These are phyloP conservation scores for Aurinia saxatilis DNA, from an alignment of 345 rosid species.

Conservation along the genomic window DNA sequence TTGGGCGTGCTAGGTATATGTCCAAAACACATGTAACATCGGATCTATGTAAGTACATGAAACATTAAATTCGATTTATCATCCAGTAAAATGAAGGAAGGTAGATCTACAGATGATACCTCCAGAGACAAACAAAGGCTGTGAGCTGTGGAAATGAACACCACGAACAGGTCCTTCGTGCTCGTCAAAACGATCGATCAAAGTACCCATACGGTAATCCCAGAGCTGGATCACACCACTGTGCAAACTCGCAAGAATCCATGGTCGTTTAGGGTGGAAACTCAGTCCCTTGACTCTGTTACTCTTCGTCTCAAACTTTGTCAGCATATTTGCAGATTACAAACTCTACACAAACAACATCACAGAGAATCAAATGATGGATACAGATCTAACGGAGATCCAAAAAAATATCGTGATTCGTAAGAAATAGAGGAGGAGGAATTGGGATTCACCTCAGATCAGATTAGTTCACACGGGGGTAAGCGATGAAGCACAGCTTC, in stretches of 20 bases:
- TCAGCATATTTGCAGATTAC: slow-evolving; percentile 57
- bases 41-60: too few species aligned
- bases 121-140: slow-evolving; percentile 93
- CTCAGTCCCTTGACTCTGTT: slow-evolving; percentile 95
- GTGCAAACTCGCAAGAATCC: slow-evolving; percentile 98
- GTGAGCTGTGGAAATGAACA: slow-evolving; percentile 89
- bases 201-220: slow-evolving; percentile 98
- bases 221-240: slow-evolving; percentile 99
- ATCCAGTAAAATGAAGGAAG: too few species aligned
- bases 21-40: not conserved
- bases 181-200: slow-evolving; percentile 90
- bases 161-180: slow-evolving; percentile 99
- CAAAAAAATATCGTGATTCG: not conserved
- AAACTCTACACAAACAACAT: slow-evolving; percentile 23
- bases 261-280: slow-evolving; percentile 92
- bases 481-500: too few species aligned
- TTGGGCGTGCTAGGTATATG: too few species aligned
- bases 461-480: too few species aligned
- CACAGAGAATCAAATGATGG: slow-evolving; percentile 9
- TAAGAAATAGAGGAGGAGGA: too few species aligned
- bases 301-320: slow-evolving; percentile 98
- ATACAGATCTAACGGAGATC: slow-evolving; percentile 10
- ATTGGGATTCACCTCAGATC: slow-evolving; percentile 49
- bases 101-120: slow-evolving; percentile 35
- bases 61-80: too few species aligned